These are phyloP conservation scores for Cyberlindnera bimundalis DNA, from an alignment of 805 yeast species.

Conservation along the genomic window DNA sequence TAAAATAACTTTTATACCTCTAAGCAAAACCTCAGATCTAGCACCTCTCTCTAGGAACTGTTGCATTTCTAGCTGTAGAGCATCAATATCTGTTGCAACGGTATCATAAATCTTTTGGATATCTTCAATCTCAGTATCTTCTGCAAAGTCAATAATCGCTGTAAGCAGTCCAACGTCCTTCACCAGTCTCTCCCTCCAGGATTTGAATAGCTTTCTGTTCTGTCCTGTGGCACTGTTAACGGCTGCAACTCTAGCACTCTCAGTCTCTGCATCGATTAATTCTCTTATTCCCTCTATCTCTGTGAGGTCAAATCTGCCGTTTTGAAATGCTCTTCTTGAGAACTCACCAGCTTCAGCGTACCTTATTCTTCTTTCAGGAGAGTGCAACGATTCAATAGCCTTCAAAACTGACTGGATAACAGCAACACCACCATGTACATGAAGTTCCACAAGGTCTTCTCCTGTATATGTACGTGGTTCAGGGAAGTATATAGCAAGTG, in stretches of 20 bases:
- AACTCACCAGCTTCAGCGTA: slow-evolving; percentile 95
- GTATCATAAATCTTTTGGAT: slow-evolving; percentile 47
- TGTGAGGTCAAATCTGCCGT: slow-evolving; percentile 80
- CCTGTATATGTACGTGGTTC: slow-evolving; percentile 87
- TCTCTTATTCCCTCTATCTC: slow-evolving; percentile 89
- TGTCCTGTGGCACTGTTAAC: slow-evolving; percentile 70
- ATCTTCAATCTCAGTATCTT: slow-evolving; percentile 81
- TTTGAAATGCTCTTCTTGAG: slow-evolving; percentile 79
- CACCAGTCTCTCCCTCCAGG: slow-evolving; percentile 69
- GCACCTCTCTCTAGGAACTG: slow-evolving; percentile 42
- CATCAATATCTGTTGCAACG: slow-evolving; percentile 43
- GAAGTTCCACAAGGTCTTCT: slow-evolving; percentile 86
- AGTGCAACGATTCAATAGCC: slow-evolving; percentile 55
- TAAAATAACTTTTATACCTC: slow-evolving; percentile 70
- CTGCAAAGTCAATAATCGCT: slow-evolving; percentile 92
- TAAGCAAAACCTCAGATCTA: slow-evolving; percentile 58
- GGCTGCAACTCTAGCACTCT: slow-evolving; percentile 75
- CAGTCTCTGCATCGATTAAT: slow-evolving; percentile 91
- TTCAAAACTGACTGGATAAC: slow-evolving; percentile 65
- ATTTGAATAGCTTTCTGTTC: slow-evolving; percentile 47
- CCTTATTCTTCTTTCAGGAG: slow-evolving; percentile 48
- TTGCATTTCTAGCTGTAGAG: slow-evolving; percentile 43
- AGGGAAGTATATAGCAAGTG: slow-evolving; percentile 64
- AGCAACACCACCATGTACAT: slow-evolving; percentile 91
- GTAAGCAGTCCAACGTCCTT: slow-evolving; percentile 70